Evolutionary conservation across 495 filamentous ascomycete species (phyloP), one percentile per base, ranked within the genome.

Genomic region (Neurospora sublineolata): DNA sequence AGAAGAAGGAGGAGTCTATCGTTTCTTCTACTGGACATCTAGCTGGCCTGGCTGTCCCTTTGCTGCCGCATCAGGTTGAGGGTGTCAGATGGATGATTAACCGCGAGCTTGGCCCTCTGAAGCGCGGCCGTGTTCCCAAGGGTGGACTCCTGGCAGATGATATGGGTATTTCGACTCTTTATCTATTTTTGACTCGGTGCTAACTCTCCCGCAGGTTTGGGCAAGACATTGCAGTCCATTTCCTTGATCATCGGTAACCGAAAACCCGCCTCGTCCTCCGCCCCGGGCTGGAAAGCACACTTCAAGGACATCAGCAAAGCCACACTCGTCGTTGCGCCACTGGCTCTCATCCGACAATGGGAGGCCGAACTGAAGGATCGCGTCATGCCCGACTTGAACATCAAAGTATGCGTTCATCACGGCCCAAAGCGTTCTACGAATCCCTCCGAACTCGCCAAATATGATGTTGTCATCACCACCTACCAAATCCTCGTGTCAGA

Each of bases 281-380:
- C 85, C 14, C 52, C 27, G 7, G 79, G 82, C 16, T 90, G 87
- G 77, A 82, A 86, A 69, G 89, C 90, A 73, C 82, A 93, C 27
- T 82, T 87, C 20, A 80, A 86, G 4, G 83, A 85, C 3, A 79
- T 94, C 46, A 91, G 89, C 76, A 93, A 90, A 75, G 88, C 88
- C 11, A 99, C 95, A 0, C 84, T 99, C 11, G 93, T 99, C 46
- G 91, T 99, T 70, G 95, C 94, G n/a, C 95, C 95, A 18, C 81
- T 99, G 37, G 94, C 94, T 23, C 86, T 99, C 36, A 97, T 99
- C 82, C 93, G 94, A 73, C 95, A 99, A 82, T 99, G 95, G 95
- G 95, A 99, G 79, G 84, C 89, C 2, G 95, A 99, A 79, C 92
- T 99, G 77, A 89, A 88, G 58, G 89, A 90, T 52, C 94, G 92